Base-by-base conservation (phyloP, 306 rosid species). In the Cucurbita maxima region DNA sequence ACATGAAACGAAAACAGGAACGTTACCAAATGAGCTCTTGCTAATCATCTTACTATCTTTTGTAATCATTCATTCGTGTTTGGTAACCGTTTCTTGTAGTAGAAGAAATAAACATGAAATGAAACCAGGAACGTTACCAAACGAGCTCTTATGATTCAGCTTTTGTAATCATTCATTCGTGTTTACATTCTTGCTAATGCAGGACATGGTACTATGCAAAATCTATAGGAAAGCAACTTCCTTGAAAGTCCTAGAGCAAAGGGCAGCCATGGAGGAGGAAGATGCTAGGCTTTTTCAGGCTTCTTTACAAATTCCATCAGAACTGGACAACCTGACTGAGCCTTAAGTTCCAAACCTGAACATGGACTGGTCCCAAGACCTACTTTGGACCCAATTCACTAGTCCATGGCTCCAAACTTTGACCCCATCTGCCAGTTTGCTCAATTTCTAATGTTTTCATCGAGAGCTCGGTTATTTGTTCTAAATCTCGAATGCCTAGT, bases 211-310 rank as follows among this genome's bases (percentile, higher is more conserved):
- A 12, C 54, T 94, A 30, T 94, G 99, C 87, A 94, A 91, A 84
- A 90, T 94, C 70, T 94, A 94, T 19, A 71, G 94, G 76, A 94
- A 94, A 85, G 99, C 99, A 70, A 94, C 99, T 74, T 91, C 99
- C 0, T 84, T 94, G 95, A 94, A 94, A 72, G 99, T 88, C 51
- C 63, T 94, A 10, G 99, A 94, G 80, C 90, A 90, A 77, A 94
- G 96, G 52, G 97, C 96, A 76, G 89, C 89, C 20, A 74, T 50
- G 59, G 74, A 72, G 72, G 97, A 89, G 76, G 95, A 87, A 81
- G 95, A 91, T 69, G 80, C 68, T 76, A 89, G 79, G 80, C 84
- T 52, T 76, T 61, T 87, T 0, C 74, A 83, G 16, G 82, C 81
- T 52, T 86, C 87, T 1, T 50, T 84, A 47, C 88, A 85, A 43